Evolutionary conservation across 2,329 filamentous ascomycete genomes (phyloP).

Genomic region (Aspergillaceae sp.): DNA sequence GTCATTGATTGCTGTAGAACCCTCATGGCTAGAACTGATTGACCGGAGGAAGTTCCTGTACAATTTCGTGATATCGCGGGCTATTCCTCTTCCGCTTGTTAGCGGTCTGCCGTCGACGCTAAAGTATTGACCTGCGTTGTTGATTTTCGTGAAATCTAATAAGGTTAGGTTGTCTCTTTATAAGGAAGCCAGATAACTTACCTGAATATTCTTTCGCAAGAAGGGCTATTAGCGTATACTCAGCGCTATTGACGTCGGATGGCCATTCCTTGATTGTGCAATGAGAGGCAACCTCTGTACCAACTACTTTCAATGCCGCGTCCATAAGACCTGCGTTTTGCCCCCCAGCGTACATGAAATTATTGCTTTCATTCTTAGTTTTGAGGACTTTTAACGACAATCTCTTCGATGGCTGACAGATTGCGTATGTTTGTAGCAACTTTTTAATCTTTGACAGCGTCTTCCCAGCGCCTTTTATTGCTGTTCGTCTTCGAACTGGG

Average conservation of each 20-base stretch:
- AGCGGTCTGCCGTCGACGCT: conserved; percentile 52
- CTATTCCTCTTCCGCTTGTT: conserved; percentile 40
- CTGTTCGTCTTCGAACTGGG: conserved; percentile 52
- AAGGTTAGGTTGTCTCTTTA: conserved; percentile 11
- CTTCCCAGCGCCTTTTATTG: conserved; percentile 44
- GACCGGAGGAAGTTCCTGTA: conserved; percentile 45
- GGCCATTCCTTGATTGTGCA: conserved; percentile 33
- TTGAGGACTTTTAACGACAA: conserved; percentile 49
- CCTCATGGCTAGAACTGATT: conserved; percentile 10
- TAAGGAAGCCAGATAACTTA: conserved; percentile 5
- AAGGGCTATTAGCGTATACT: conserved; percentile 40
- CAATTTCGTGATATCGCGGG: conserved; percentile 44
- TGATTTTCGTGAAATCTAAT: conserved; percentile 30
- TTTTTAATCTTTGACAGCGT: conserved; percentile 45
- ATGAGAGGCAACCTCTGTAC: conserved; percentile 45
- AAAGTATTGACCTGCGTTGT: conserved; percentile 41
- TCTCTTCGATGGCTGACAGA: conserved; percentile 49
- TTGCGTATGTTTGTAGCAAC: conserved; percentile 50
- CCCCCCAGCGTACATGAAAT: conserved; percentile 54
- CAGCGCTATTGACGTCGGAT: conserved; percentile 14
- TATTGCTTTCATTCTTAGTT: conserved; percentile 52
- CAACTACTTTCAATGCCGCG: conserved; percentile 48
- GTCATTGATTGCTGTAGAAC: conserved; percentile 32
- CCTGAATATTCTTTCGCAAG: conserved; percentile 40
- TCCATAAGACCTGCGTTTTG: conserved; percentile 41